Conservation (phyloP, 2,329 filamentous ascomycete species). For the Rutstroemia sp. region DNA sequence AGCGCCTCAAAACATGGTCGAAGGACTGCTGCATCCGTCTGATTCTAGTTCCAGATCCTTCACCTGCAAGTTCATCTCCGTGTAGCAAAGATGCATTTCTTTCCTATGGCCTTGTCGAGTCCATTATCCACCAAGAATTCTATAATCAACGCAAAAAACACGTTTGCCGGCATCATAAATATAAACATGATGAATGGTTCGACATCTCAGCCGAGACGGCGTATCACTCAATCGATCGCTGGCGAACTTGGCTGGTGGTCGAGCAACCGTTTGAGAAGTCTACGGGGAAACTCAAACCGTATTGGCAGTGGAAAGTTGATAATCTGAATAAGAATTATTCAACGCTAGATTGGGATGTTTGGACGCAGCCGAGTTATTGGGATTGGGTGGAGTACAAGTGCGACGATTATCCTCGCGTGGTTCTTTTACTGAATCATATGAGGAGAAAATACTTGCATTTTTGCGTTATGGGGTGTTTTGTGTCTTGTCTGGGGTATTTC, state of each 20-base stretch:
- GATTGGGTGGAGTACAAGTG: not conserved
- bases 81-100: conserved; percentile 8
- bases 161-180: conserved; percentile 2
- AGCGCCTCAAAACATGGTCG: conserved; percentile 6
- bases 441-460: not conserved
- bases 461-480: not conserved
- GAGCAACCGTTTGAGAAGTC: conserved; percentile 10
- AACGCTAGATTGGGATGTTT: conserved; percentile 14
- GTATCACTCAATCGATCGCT: conserved; percentile 9
- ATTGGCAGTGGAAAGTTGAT: conserved; percentile 16
- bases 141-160: conserved; percentile 10
- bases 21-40: conserved; percentile 8
- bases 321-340: conserved; percentile 5
- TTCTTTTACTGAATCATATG: not conserved
- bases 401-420: too few relatives aligned
- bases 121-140: conserved; percentile 10
- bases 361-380: not conserved
- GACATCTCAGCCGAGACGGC: conserved; percentile 8
- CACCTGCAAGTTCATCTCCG: not conserved
- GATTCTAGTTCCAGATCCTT: not conserved
- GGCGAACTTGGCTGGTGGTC: conserved; percentile 13
- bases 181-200: conserved; percentile 15
- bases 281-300: conserved; percentile 7
- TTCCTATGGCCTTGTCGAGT: conserved; percentile 11
- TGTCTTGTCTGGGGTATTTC: not conserved